Percentiles rank a stretch among this genome's conserved stretches.
phyloP scores from a whole-genome alignment of 2,329 filamentous ascomycete species.

The Pseudogymnoascus sp. region DNA sequence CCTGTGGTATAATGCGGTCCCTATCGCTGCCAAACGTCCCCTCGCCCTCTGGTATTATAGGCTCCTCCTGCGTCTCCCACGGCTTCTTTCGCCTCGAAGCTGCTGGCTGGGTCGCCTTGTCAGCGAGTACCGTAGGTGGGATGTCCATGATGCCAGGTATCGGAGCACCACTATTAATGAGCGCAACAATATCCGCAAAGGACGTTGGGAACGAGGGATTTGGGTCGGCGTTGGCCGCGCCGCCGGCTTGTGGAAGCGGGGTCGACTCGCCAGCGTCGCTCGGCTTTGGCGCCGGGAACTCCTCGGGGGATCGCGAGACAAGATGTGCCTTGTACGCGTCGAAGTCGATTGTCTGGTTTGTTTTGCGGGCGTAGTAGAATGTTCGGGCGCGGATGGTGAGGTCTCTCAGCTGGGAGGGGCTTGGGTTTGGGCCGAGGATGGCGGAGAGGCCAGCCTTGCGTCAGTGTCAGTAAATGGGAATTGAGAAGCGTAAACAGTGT shows the following conservation, averaged over 20 bases:
- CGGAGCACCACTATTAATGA: constrained; percentile 74
- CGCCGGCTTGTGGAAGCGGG: neutral
- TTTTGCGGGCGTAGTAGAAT: constrained; percentile 54
- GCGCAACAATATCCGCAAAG: constrained; percentile 78
- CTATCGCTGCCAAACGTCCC: constrained; percentile 26
- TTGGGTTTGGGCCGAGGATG: constrained; percentile 52
- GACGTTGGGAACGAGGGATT: constrained; percentile 24
- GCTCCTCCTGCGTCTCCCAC: constrained; percentile 62
- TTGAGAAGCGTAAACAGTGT: neutral
- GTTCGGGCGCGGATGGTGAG: constrained; percentile 60
- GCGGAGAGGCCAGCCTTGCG: constrained; percentile 51
- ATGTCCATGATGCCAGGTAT: constrained; percentile 86
- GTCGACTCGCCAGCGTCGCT: constrained; percentile 9
- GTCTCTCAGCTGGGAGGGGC: constrained; percentile 47
- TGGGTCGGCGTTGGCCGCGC: neutral
- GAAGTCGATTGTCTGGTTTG: constrained; percentile 54
- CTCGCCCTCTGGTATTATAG: constrained; percentile 32
- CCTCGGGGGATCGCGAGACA: constrained; percentile 26
- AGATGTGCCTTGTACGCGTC: constrained; percentile 62
- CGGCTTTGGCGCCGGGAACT: constrained; percentile 14
- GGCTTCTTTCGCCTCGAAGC: constrained; percentile 50
- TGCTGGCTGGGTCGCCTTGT: constrained; percentile 46
- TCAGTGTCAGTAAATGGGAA: constrained; percentile 8
- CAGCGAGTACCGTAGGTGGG: constrained; percentile 68
- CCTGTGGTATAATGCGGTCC: constrained; percentile 23